A percentile compares a stretch with the other conserved stretches of the same genome.
These are phyloP conservation scores for Ceratocystiopsis sp. DNA, from an alignment of 2,329 filamentous ascomycete species.

Conservation along the genomic window DNA sequence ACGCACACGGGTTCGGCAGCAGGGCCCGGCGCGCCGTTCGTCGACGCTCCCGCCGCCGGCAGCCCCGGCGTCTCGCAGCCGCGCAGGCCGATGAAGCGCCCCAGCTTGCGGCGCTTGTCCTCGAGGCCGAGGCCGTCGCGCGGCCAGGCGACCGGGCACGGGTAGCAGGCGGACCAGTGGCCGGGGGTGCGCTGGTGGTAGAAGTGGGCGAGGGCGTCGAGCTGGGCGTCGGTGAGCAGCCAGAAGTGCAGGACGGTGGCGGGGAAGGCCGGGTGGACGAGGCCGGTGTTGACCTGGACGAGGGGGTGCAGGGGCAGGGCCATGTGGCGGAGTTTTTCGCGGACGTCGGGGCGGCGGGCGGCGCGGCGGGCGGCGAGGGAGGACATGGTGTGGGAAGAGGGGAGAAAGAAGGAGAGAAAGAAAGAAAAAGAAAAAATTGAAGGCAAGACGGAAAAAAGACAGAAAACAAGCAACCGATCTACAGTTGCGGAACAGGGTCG, in stretches of 20 bases:
- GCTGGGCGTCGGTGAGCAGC: constrained; percentile 53
- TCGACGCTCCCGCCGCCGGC: background rate
- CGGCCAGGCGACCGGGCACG: constrained; percentile 49
- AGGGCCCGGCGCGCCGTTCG: background rate
- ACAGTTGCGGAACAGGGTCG: too few relatives aligned
- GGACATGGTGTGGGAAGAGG: background rate
- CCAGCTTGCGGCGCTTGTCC: constrained; percentile 57
- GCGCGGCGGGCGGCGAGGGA: constrained; percentile 20
- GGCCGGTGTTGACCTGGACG: constrained; percentile 42
- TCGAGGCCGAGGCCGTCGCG: constrained; percentile 30
- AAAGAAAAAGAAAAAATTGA: background rate
- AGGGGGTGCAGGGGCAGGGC: constrained; percentile 48
- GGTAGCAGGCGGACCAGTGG: constrained; percentile 42
- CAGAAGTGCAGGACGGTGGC: constrained; percentile 52
- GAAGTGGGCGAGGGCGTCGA: constrained; percentile 52
- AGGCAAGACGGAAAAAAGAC: background rate
- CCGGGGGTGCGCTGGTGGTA: constrained; percentile 52
- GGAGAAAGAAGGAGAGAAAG: background rate
- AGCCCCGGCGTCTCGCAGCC: constrained; percentile 28
- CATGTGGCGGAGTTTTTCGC: constrained; percentile 47
- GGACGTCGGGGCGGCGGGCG: constrained; percentile 32
- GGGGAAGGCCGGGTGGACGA: constrained; percentile 49
- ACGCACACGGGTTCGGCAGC: background rate
- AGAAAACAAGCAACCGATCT: background rate
- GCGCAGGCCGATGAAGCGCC: constrained; percentile 54